Conservation (phyloP, 148 eudicot genomes). For the Chenopodium album region DNA sequence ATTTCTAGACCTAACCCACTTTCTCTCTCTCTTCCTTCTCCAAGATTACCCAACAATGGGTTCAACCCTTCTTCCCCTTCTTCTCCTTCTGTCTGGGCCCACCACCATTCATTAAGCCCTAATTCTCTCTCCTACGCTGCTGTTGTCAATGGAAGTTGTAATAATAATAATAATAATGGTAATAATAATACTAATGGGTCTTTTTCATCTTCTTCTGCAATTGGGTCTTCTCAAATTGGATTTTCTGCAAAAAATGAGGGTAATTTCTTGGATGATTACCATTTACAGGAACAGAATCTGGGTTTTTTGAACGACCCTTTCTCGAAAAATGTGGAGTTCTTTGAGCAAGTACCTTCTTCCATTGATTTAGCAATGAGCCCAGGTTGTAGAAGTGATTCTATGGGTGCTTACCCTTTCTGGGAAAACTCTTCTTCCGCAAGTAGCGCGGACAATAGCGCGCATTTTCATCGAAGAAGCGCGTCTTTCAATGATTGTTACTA, state of each 20-base stretch:
- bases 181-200: slow-evolving; percentile 25
- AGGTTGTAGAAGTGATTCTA: slow-evolving; percentile 44
- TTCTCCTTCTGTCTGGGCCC: slow-evolving; percentile 57
- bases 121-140: slow-evolving; percentile 55
- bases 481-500: slow-evolving; percentile 64
- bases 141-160: slow-evolving; percentile 41
- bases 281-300: slow-evolving; percentile 27
- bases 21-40: slow-evolving; percentile 40
- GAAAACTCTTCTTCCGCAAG: slow-evolving; percentile 17
- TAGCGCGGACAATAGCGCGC: slow-evolving; percentile 8
- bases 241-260: neutral
- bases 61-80: slow-evolving; percentile 49
- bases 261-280: slow-evolving; percentile 28
- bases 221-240: slow-evolving; percentile 30
- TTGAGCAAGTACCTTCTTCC: slow-evolving; percentile 16
- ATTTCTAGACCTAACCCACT: slow-evolving; percentile 54
- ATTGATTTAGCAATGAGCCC: slow-evolving; percentile 50
- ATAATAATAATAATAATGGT: neutral
- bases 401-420: slow-evolving; percentile 34
- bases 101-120: slow-evolving; percentile 44
- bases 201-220: slow-evolving; percentile 28
- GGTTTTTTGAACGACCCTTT: slow-evolving; percentile 39
- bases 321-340: slow-evolving; percentile 35
- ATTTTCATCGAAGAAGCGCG: slow-evolving; percentile 54
- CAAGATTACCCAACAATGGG: slow-evolving; percentile 50